Base-by-base conservation (phyloP, 2,329 filamentous ascomycete genomes). In the Amesomyces nigricolor region DNA sequence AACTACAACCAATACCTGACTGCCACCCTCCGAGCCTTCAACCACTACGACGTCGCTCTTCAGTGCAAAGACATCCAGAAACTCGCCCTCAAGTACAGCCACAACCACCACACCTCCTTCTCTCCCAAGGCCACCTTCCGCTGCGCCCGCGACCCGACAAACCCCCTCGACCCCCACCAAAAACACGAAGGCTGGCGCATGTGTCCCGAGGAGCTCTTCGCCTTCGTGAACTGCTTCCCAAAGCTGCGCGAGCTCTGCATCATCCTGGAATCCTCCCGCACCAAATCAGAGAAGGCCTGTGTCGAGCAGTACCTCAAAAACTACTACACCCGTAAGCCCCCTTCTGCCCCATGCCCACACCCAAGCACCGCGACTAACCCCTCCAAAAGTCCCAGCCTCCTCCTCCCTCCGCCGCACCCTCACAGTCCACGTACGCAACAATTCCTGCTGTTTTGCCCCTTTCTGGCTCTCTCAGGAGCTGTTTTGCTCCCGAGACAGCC, bases 181-280 rank as follows among this genome's bases (percentile, higher is more conserved):
- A 26, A 6, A 1, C 32, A 57, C 13, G n/a, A 42, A 5, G 0
- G 3, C 1, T 55, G 39, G 51, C 59, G 47, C 14, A 47, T 61
- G 26, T 68, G 68, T 44, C 61, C 61, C 0, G 2, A 32, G 4
- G 59, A 56, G 51, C 50, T 66, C 13, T 57, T 42, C 4, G 37
- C 56, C 10, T 65, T 68, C 13, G 7, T 70, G 4, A 55, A 62
- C 6, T 53, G 57, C n/a, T 70, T 72, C 35, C 35, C 50, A 0
- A 44, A 64, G 17, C 51, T 72, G 0, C 48, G 67, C 46, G 40
- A 54, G 5, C 61, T 72, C 35, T 71, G 68, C 55, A 50, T 72
- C 42, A 56, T 71, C 7, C 29, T 64, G 10, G 58, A 61, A 0
- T 17, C 9, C 2, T 11, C 17, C 22, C 19, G n/a, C 9, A 22